Base-by-base conservation (phyloP, 192 early-diverging fungal genomes). In the Phlyctochytrium arcticum region DNA sequence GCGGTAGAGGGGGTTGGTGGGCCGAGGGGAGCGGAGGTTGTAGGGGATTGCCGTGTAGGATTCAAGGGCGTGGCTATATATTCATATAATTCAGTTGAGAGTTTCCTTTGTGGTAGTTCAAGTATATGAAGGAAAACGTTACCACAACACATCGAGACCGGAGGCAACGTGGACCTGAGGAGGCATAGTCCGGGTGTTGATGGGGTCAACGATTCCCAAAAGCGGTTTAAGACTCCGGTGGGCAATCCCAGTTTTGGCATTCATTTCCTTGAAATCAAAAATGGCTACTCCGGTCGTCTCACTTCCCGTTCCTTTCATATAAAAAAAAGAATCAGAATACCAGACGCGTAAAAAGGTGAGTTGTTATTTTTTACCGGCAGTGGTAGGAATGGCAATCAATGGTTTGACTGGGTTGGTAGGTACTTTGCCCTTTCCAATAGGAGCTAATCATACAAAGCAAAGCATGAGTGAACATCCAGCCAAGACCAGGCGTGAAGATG, bases 201-300 rank as follows among this genome's bases (percentile, higher is more conserved):
- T 73, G 29, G 93, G 91, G 64, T 95, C 93, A 9, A 95, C 85
- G 62, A 95, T 87, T 15, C 91, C 92, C 33, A 95, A 78, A 53
- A 87, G 75, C 3, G 93, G 93, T 51, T 91, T 92, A 36, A 95
- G 71, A 30, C 88, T 85, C 48, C 93, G 86, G 53, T 82, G 83
- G 54, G 93, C 89, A 64, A 95, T 95, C 12, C 93, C 93, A 4
- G 93, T 95, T 82, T 95, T 95, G 71, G 88, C 87, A 36, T 83
- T 75, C 57, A 88, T 80, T 10, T 86, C 86, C 49, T 86, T 87
- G 75, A 91, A 89, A 64, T 95, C 93, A 64, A 95, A 95, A 67
- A 95, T 95, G n/a, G 93, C 81, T 4, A 89, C 88, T n/a, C 93
- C 93, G 1, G 93, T 95, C 12, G 90, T 92, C 69, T 95, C 93